Evolutionary conservation across 2,329 filamentous ascomycete species (phyloP), one percentile per base, ranked within the genome.

Genomic region (Fusarium torreyae): DNA sequence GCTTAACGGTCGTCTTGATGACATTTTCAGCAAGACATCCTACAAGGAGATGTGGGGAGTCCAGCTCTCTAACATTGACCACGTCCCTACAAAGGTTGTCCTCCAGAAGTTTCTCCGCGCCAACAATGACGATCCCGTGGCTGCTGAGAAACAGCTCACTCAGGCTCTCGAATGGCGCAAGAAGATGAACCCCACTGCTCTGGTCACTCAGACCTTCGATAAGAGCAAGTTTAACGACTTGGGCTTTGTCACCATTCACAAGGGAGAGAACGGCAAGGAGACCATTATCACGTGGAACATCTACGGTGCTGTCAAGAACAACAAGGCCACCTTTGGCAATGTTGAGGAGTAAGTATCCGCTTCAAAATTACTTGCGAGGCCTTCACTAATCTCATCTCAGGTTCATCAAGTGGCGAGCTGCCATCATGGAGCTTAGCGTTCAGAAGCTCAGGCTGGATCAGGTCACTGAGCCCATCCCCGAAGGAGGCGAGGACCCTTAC

Each of bases 91-190:
- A 48, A 91, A 92, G 77, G 90, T 97, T 73, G 88, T 98, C 52
- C 85, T 98, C 49, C 94, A 97, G 78, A 98, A 98, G 84, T 98
- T 94, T 82, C 88, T 98, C 57, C 93, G 94, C 72, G 95, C 94
- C 77, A 98, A 98, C 78, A 89, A 90, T 66, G 90, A 91, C 66
- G 90, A 97, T 75, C 78, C 93, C 8, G 84, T 85, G 54, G 90
- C 90, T 77, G 93, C 94, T 17, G 89, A 91, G 77, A 88, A 91
- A 57, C 94, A 98, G 82, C 88, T 98, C 44, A 85, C 83, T 61
- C 89, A 91, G 74, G 94, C 94, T 2, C 85, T 98, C 42, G 86
- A 91, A 71, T 98, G 94, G 94, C 89, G 95, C 64, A 92, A 92
- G 80, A 84, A 91, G 77, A 89, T 89, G 76, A 86, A 95, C 71